Evolutionary conservation across 169 alveolate species (phyloP).

Genomic region (Plasmodium fragile): DNA sequence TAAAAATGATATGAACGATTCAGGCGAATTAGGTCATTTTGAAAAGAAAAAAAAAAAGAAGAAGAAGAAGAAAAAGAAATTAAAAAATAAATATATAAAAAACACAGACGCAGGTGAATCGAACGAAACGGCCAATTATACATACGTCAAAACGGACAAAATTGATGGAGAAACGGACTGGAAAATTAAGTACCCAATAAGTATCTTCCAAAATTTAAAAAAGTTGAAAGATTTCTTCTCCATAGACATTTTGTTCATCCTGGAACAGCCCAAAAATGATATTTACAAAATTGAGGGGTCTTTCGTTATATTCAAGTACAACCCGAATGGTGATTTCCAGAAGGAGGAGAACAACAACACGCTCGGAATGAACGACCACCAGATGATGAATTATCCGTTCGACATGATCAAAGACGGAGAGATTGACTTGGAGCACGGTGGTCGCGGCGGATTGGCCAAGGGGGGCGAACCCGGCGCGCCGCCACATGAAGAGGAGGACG

Average conservation of each 20-base stretch:
- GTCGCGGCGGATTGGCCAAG: background rate
- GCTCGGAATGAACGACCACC: background rate
- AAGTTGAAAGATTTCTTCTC: slow-evolving; percentile 81
- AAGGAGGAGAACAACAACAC: slow-evolving; percentile 36
- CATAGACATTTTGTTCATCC: slow-evolving; percentile 81
- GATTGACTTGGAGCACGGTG: background rate
- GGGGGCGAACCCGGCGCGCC: background rate
- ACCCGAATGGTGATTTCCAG: slow-evolving; percentile 64
- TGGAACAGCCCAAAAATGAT: slow-evolving; percentile 92
- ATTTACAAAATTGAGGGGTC: slow-evolving; percentile 92
- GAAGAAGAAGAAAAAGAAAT: slow-evolving; percentile 76
- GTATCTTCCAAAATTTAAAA: slow-evolving; percentile 86
- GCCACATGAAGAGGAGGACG: background rate
- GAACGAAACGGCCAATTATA: slow-evolving; percentile 82
- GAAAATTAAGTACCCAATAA: slow-evolving; percentile 96
- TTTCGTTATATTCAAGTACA: slow-evolving; percentile 81
- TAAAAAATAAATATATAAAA: background rate
- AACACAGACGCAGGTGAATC: slow-evolving; percentile 14
- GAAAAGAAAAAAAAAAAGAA: slow-evolving; percentile 10
- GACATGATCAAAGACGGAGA: slow-evolving; percentile 18
- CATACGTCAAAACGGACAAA: slow-evolving; percentile 97
- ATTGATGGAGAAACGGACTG: slow-evolving; percentile 99
- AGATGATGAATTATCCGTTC: slow-evolving; percentile 27
- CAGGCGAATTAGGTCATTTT: background rate
- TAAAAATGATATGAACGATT: slow-evolving; percentile 5